Evolutionary conservation across 2,329 filamentous ascomycete genomes (phyloP).

Genomic region (Aspergillus sp.): DNA sequence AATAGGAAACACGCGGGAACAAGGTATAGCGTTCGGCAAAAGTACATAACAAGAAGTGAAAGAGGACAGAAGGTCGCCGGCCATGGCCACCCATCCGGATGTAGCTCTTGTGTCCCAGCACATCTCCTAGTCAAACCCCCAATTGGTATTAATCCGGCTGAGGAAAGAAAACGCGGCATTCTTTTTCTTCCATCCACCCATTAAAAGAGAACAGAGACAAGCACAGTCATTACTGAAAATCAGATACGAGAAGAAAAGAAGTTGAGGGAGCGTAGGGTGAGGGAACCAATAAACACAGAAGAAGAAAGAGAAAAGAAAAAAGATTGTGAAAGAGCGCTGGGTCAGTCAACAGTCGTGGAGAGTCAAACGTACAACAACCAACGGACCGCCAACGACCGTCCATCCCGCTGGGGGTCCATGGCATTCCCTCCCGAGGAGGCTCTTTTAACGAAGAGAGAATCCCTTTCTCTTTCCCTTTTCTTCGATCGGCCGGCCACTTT

Average conservation of each 20-base stretch:
- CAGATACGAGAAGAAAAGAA: conserved; percentile 27
- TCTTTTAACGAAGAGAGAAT: conserved; percentile 87
- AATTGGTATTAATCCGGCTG: conserved; percentile 21
- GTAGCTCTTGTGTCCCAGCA: conserved; percentile 20
- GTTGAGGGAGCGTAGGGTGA: conserved; percentile 29
- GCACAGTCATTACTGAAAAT: conserved; percentile 15
- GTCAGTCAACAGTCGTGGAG: conserved; percentile 26
- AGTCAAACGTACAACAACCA: conserved; percentile 21
- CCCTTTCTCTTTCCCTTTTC: conserved; percentile 99
- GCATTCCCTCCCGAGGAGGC: conserved; percentile 11
- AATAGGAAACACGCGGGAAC: conserved; percentile 25
- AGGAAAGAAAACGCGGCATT: conserved; percentile 16
- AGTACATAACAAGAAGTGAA: conserved; percentile 40
- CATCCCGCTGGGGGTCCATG: conserved; percentile 18
- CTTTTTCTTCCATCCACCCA: conserved; percentile 25
- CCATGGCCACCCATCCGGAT: conserved; percentile 9
- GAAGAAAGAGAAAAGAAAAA: conserved; percentile 21
- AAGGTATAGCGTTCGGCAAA: conserved; percentile 36
- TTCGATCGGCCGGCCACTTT: conserved; percentile 92
- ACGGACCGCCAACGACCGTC: conserved; percentile 19
- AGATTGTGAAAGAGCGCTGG: conserved; percentile 26
- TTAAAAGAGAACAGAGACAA: conserved; percentile 7
- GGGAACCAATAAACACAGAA: conserved; percentile 25
- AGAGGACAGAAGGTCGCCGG: conserved; percentile 23
- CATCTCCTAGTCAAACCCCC: conserved; percentile 23